Base-by-base conservation (phyloP, 306 rosid genomes). In the Lupinus albus region DNA sequence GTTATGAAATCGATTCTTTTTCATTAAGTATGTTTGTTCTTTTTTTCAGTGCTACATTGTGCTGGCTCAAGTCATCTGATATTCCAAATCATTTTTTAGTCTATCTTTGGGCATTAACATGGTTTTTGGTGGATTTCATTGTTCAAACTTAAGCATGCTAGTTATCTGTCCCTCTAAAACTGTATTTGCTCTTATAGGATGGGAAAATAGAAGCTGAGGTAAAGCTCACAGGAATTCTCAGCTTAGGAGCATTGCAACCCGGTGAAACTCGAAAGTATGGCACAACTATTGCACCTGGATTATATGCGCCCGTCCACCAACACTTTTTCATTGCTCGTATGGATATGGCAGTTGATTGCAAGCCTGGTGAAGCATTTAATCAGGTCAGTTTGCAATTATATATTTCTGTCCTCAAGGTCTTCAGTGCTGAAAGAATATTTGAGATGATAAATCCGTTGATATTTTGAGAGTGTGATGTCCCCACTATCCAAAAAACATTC, bases 301-400 rank as follows among this genome's bases (percentile, higher is more conserved):
- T 87, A 67, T 87, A 87, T 76, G 89, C 87, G 5, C 89, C 89
- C 30, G 92, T 87, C 36, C 86, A 87, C 73, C 92, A 84, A 60
- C 92, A 87, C 80, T 87, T 87, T 64, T 84, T 84, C 63, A 89
- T 87, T 55, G 89, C 92, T 48, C 92, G 92, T 46, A 82, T 87
- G 92, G 84, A 87, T 80, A 87, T 87, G 92, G 82, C 89, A 48
- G 87, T 87, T 75, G 92, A 87, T 80, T 82, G 92, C 80, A 87
- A 78, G 71, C 92, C 92, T 28, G 92, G 92, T 57, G 92, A 87
- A 82, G 80, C 87, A 66, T 80, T 72, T 73, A 87, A 87, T 78
- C 92, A 87, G 88, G 89, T 86, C 54, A 47, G 61, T 51, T 42
- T 47, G 5, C 21, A 54, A 20, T 10, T 28, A 47, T 11, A 8